These are phyloP conservation scores for Blastobotrys americana DNA, from an alignment of 805 yeast species.

Conservation along the genomic window DNA sequence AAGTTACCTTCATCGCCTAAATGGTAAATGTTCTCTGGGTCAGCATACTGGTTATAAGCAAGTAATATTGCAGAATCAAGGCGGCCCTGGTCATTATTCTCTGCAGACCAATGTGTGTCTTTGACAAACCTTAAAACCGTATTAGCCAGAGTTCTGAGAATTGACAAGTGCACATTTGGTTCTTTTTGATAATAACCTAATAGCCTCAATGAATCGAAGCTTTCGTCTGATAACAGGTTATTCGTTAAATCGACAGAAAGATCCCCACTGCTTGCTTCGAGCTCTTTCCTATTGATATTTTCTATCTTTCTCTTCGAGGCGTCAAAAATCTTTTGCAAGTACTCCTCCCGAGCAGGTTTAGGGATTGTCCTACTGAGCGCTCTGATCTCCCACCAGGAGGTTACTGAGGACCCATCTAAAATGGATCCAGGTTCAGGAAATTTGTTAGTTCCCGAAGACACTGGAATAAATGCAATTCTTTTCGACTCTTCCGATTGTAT, in stretches of 20 bases:
- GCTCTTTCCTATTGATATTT: not conserved
- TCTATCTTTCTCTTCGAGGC: not conserved
- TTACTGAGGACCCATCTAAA: conserved; percentile 9
- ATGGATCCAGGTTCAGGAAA: conserved; percentile 5
- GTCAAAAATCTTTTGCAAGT: not conserved
- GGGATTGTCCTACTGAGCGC: conserved; percentile 9
- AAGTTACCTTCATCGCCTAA: not conserved
- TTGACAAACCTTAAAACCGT: conserved; percentile 7
- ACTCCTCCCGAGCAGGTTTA: conserved; percentile 4
- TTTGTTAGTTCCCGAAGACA: conserved; percentile 1
- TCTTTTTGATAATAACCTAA: conserved; percentile 6
- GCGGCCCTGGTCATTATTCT: conserved; percentile 1
- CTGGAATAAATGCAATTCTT: conserved; percentile 16
- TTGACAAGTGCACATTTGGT: not conserved
- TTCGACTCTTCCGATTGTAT: conserved; percentile 15
- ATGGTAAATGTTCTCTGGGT: conserved; percentile 1
- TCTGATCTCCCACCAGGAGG: conserved; percentile 17
- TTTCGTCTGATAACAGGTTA: conserved; percentile 1
- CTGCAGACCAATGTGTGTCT: not conserved
- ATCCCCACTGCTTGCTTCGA: not conserved
- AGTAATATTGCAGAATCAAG: conserved; percentile 17
- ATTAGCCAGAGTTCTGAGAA: conserved; percentile 7
- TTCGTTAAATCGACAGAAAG: not conserved
- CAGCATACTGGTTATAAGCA: conserved; percentile 8
- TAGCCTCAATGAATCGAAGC: conserved; percentile 13